A percentile compares a stretch with the other conserved stretches of the same genome.
Conservation (phyloP, 371 early-diverging fungal species). For the Choanephora cucurbitarum region DNA sequence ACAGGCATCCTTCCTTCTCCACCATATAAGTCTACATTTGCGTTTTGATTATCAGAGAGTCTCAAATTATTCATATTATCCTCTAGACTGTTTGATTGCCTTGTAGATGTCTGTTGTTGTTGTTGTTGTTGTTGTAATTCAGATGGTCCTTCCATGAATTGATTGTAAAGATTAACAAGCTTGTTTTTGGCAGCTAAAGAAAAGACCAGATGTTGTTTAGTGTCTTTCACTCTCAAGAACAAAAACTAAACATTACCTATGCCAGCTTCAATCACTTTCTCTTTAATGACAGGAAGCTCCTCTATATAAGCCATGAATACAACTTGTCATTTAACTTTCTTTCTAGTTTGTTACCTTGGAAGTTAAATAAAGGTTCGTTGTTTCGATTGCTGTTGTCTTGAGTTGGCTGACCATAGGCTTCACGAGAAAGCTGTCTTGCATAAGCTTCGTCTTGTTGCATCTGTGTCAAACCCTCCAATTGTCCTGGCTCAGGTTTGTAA, state of each 20-base stretch:
- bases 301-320: conserved; percentile 8
- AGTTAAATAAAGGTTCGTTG: conserved; percentile 26
- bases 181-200: conserved; percentile 47
- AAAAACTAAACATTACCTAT: conserved; percentile 20
- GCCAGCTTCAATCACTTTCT: conserved; percentile 41
- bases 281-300: conserved; percentile 40
- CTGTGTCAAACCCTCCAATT: conserved; percentile 17
- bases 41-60: conserved; percentile 11
- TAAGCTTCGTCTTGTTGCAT: conserved; percentile 37
- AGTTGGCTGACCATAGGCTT: conserved; percentile 20
- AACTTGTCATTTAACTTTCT: background rate
- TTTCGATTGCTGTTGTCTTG: conserved; percentile 6
- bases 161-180: conserved; percentile 36
- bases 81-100: conserved; percentile 5
- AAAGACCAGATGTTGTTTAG: too few species aligned
- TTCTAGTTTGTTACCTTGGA: conserved; percentile 27
- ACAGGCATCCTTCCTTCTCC: conserved; percentile 19
- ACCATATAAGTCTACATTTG: conserved; percentile 24
- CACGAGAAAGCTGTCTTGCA: conserved; percentile 36
- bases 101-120: conserved; percentile 6
- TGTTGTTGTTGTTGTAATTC: conserved; percentile 4
- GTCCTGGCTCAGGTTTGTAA: conserved; percentile 31
- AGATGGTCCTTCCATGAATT: conserved; percentile 24
- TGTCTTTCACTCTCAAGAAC: background rate
- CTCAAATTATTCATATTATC: conserved; percentile 16